Conservation (phyloP, 371 early-diverging fungal species). For the Apophysomyces sp. region DNA sequence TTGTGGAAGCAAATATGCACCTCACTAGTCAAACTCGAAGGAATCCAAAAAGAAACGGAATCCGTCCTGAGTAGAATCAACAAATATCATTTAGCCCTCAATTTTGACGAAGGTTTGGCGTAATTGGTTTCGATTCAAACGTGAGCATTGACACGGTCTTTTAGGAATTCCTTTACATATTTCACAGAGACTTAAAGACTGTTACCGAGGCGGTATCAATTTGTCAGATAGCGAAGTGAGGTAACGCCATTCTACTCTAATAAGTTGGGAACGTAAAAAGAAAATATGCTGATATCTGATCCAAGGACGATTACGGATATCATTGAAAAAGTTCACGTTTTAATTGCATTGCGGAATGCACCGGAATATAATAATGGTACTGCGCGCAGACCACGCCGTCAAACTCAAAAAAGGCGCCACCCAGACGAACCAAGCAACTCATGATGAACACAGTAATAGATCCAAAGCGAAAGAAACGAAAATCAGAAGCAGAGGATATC, state of each 20-base stretch:
- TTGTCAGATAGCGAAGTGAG: slow-evolving; percentile 39
- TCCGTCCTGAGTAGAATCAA: slow-evolving; percentile 40
- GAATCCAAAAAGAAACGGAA: slow-evolving; percentile 45
- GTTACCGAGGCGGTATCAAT: slow-evolving; percentile 39
- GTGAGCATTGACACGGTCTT: slow-evolving; percentile 9
- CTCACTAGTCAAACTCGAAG: slow-evolving; percentile 48
- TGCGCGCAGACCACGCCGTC: neutral
- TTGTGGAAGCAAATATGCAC: slow-evolving; percentile 63
- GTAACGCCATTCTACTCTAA: slow-evolving; percentile 17
- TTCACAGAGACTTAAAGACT: slow-evolving; percentile 28
- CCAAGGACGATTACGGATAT: slow-evolving; percentile 53
- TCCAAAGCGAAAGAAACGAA: slow-evolving; percentile 64
- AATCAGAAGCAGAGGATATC: slow-evolving; percentile 57
- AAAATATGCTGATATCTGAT: neutral
- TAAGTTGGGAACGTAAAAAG: neutral
- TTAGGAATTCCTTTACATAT: slow-evolving; percentile 32
- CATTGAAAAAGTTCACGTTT: slow-evolving; percentile 53
- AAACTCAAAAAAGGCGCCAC: neutral
- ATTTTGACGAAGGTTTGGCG: slow-evolving; percentile 46
- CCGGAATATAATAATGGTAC: slow-evolving; percentile 45
- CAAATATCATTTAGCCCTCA: slow-evolving; percentile 32
- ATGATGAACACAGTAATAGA: slow-evolving; percentile 35
- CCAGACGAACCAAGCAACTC: neutral
- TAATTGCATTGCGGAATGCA: slow-evolving; percentile 54
- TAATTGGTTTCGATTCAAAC: slow-evolving; percentile 5